Base-by-base conservation (phyloP, 345 rosid species). In the Trapa bicornis region DNA sequence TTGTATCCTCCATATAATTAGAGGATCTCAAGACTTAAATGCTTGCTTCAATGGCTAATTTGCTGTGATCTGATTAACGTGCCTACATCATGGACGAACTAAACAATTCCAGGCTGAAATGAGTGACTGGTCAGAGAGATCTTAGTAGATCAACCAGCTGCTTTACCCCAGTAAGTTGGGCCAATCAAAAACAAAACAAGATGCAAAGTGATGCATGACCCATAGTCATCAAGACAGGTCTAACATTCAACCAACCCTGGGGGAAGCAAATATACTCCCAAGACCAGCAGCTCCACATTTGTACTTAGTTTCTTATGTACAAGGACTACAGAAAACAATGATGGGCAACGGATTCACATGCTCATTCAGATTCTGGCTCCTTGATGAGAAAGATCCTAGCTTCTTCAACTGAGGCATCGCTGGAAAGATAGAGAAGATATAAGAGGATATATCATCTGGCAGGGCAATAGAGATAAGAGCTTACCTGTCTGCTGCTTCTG, bases 401-500 rank as follows among this genome's bases (percentile, higher is more conserved):
- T 67, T 87, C 85, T 65, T 84, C 93, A 65, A 85, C 91, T 4
- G 81, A 65, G 61, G 82, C 85, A 36, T 85, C 86, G 73, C 97
- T 94, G 96, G 61, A 67, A 36, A 22, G 15, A 65, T 61, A 58
- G 43, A 60, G 14, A 67, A 54, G 29, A 60, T 38, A 38, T 37
- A 68, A 12, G 1, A 47, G 1, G 4, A 50, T 1, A 6, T 48
- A 5, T 32, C 13, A 13, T 29, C 33, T 3, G 11, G 8, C 63
- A 35, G 63, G 38, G 2, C 33, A 8, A 35, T 4, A 48, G 52
- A 35, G 4, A 37, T 5, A n/a, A 12, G 45, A 33, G 0, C 6
- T 16, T 74, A 90, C 98, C 98, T 93, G 92, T 90, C 98, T 4
- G 47, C 13, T 12, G 96, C 92, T 82, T 93, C 97, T 0, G 91